Evolutionary conservation across 2,329 filamentous ascomycete genomes (phyloP), one percentile per base, ranked within the genome.

Genomic region (Penicillium concentricum): DNA sequence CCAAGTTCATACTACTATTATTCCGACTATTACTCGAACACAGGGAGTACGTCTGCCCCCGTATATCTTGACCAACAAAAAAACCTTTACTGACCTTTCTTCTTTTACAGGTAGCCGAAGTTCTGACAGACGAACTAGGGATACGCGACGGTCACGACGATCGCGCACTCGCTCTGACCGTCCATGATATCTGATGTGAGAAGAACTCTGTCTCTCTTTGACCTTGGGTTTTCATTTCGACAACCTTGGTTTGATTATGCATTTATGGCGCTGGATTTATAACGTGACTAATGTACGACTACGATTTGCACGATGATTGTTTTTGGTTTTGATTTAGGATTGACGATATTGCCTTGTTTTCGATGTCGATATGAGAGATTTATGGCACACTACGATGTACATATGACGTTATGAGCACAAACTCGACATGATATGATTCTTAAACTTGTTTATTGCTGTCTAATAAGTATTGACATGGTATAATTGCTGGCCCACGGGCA

Each of bases 1-100:
- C 73, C 70, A 35, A 78, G 72, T 59, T 72, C 70, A 16, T 76
- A 76, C 61, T 76, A 73, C 57, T 73, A 74, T 37, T 78, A 76
- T 62, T 74, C 71, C 26, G 70, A 73, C 50, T 74, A 74, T 59
- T 73, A 72, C 55, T 50, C 52, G 3, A 45, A 45, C 24, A 77
- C 75, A 38, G 77, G 74, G 61, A 79, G 75, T 77, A 68, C 68
- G 72, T 71, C 34, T 39, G 38, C 22, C 45, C 37, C 38, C 38
- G 20, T 35, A 1, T 22, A 42, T 24, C 20, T 5, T 20, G 16
- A 20, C 2, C 20, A 18, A 24, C 35, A 5, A 35, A 51, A 51
- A 32, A 12, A 15, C 10, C 24, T 24, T 35, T 35, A 58, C 54
- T 63, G 32, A 60, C 46, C 9, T 56, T 44, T 42, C 10, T 39